A percentile compares a stretch with the other conserved stretches of the same genome.
Evolutionary conservation across 352 stramenopile species (phyloP).

Genomic region (Globisporangium rhizosaccharum): DNA sequence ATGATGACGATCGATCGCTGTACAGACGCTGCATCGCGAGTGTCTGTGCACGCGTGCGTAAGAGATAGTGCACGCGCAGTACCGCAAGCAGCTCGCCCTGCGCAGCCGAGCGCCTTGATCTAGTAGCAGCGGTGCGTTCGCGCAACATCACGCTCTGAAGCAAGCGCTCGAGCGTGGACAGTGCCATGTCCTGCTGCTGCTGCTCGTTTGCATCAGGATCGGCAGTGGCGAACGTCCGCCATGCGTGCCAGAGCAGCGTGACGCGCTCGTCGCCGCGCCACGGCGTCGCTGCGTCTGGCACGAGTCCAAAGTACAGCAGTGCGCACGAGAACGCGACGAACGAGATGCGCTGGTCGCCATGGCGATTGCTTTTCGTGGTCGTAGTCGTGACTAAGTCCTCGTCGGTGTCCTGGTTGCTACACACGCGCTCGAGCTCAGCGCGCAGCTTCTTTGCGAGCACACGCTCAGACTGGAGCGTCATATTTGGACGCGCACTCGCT

Average conservation of each 20-base stretch:
- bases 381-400: not conserved
- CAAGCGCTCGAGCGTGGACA: slow-evolving; percentile 17
- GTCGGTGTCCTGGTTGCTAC: slow-evolving; percentile 3
- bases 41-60: slow-evolving; percentile 2
- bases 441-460: slow-evolving; percentile 38
- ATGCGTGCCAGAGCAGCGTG: slow-evolving; percentile 52
- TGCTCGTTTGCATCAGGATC: slow-evolving; percentile 12
- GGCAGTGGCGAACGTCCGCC: slow-evolving; percentile 24
- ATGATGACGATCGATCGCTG: not conserved
- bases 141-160: slow-evolving; percentile 20
- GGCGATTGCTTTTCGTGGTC: not conserved
- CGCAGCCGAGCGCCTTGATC: not conserved
- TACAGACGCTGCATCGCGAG: slow-evolving; percentile 5
- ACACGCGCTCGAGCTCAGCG: slow-evolving; percentile 32
- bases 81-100: slow-evolving; percentile 4
- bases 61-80: slow-evolving; percentile 11
- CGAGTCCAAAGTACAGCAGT: slow-evolving; percentile 52
- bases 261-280: slow-evolving; percentile 24
- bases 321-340: slow-evolving; percentile 58
- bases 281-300: slow-evolving; percentile 28
- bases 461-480: slow-evolving; percentile 24
- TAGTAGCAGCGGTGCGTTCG: not conserved
- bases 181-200: not conserved
- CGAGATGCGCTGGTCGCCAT: slow-evolving; percentile 11
- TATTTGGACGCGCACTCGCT: slow-evolving; percentile 24